Evolutionary conservation across 306 rosid genomes (phyloP).

Genomic region (Spatholobus suberectus): DNA sequence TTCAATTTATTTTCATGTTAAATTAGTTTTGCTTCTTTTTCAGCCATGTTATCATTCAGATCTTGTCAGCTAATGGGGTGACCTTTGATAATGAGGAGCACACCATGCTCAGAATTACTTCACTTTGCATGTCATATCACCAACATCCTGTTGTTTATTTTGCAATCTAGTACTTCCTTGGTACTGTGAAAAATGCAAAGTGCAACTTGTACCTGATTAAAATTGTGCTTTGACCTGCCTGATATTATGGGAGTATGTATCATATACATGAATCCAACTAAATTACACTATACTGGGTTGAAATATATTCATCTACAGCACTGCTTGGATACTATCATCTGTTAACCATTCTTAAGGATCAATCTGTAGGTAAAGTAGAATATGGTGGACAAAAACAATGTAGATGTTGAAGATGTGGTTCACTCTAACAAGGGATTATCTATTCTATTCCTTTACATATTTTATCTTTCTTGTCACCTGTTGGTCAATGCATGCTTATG

Average conservation of each 20-base stretch:
- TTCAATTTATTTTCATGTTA: background rate
- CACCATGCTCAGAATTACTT: slow-evolving; percentile 17
- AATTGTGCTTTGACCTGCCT: background rate
- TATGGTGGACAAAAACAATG: slow-evolving; percentile 69
- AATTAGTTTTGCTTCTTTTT: background rate
- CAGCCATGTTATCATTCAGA: background rate
- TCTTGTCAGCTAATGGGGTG: background rate
- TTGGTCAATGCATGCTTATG: slow-evolving; percentile 41
- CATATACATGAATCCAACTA: background rate
- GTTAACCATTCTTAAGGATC: slow-evolving; percentile 66
- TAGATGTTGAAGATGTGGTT: slow-evolving; percentile 77
- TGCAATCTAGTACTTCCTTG: slow-evolving; percentile 26
- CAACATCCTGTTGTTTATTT: slow-evolving; percentile 23
- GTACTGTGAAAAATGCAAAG: slow-evolving; percentile 10
- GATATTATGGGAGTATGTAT: slow-evolving; percentile 1
- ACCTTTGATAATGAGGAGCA: background rate
- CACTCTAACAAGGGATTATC: slow-evolving; percentile 62
- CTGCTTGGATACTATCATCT: slow-evolving; percentile 28
- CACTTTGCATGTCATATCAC: slow-evolving; percentile 22
- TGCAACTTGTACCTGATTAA: background rate
- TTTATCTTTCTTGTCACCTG: slow-evolving; percentile 35
- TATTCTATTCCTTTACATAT: slow-evolving; percentile 53
- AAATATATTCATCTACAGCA: slow-evolving; percentile 20
- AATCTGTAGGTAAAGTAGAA: slow-evolving; percentile 76
- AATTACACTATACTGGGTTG: slow-evolving; percentile 12